Conservation (phyloP, 2,329 filamentous ascomycete genomes). For the Ceratocystis ficicola region DNA sequence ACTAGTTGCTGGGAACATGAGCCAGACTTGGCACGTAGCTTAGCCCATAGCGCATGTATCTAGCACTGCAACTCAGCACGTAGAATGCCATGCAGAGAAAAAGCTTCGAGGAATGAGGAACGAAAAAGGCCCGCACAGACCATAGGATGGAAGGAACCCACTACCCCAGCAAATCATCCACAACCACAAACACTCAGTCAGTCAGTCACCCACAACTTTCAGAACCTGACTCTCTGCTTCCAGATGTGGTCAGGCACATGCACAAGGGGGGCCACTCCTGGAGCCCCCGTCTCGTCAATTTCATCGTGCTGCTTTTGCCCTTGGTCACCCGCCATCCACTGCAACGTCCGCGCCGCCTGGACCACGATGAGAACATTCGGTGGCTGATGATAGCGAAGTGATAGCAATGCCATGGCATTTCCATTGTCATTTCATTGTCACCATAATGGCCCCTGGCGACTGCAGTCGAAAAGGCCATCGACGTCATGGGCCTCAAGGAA, state of each 20-base stretch:
- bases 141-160: background rate
- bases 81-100: background rate
- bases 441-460: no score
- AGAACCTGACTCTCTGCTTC: slow-evolving; percentile 15
- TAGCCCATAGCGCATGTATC: background rate
- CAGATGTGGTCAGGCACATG: no score
- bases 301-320: no score
- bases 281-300: no score
- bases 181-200: background rate
- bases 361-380: no score
- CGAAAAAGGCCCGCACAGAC: slow-evolving; percentile 9
- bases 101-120: background rate
- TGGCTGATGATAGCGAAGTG: no score
- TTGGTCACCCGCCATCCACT: no score
- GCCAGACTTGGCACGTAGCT: slow-evolving; percentile 2
- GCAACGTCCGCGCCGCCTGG: no score
- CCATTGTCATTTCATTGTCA: no score
- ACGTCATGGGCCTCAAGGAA: no score
- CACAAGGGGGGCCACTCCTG: slow-evolving; percentile 21
- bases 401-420: no score
- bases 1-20: background rate
- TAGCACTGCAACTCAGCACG: background rate
- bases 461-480: no score
- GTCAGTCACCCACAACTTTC: slow-evolving; percentile 20
- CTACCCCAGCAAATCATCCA: slow-evolving; percentile 9